Percentiles rank a stretch among this genome's conserved stretches.
These are phyloP conservation scores for Phytophthora sansomeana DNA, from an alignment of 352 stramenopile genomes.

Conservation along the genomic window DNA sequence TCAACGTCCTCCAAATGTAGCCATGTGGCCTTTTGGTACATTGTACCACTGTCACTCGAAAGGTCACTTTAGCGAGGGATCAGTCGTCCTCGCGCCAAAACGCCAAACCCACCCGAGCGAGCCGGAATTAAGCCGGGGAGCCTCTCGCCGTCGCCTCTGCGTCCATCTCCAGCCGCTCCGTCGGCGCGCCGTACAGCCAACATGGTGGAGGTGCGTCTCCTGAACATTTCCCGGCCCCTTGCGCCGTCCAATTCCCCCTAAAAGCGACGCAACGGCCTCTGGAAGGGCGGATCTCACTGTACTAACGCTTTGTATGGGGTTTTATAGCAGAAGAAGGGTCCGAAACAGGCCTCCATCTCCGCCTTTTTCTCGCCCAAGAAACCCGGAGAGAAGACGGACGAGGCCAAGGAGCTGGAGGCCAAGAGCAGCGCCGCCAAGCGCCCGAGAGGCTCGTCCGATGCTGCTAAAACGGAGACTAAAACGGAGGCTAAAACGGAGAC, in stretches of 20 bases:
- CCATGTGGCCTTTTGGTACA: neutral
- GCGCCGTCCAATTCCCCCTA: neutral
- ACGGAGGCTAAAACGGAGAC: conserved; percentile 18
- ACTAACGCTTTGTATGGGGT: conserved; percentile 22
- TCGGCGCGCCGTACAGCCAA: neutral
- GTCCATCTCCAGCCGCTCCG: neutral
- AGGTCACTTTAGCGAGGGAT: conserved; percentile 14
- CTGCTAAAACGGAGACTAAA: conserved; percentile 16
- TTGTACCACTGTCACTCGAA: conserved; percentile 9
- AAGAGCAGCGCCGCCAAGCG: conserved; percentile 32
- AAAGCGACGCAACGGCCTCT: neutral
- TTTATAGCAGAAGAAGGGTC: conserved; percentile 59
- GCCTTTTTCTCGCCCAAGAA: conserved; percentile 82
- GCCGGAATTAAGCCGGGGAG: conserved; percentile 1
- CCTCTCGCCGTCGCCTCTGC: conserved; percentile 9
- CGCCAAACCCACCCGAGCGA: conserved; percentile 24
- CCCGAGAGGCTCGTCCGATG: conserved; percentile 4
- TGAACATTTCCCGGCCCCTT: neutral
- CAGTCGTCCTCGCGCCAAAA: conserved; percentile 13
- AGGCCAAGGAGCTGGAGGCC: conserved; percentile 11
- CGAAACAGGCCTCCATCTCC: conserved; percentile 71
- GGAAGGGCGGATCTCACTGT: neutral
- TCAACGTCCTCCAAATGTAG: neutral
- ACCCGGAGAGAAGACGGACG: conserved; percentile 15
- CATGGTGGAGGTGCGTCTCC: conserved; percentile 37